Conservation (phyloP, 2,329 filamentous ascomycete species). For the Botrytis porri region DNA sequence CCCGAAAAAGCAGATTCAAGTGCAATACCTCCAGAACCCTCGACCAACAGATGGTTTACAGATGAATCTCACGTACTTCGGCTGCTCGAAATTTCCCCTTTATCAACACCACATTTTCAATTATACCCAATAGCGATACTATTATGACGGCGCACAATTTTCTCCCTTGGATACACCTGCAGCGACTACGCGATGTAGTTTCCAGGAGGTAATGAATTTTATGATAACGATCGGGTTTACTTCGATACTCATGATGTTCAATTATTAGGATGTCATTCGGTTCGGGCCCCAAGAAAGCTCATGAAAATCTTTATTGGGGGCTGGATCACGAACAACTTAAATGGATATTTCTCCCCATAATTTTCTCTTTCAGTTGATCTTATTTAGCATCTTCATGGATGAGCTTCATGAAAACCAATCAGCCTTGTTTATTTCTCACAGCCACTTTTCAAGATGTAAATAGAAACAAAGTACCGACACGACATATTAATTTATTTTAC, state of each 20-base stretch:
- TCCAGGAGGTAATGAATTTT: not conserved
- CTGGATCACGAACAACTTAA: not conserved
- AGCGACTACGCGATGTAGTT: not conserved
- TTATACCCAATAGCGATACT: not conserved
- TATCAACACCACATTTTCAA: not conserved
- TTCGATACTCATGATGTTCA: not conserved
- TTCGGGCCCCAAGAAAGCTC: not conserved
- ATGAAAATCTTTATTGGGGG: not conserved
- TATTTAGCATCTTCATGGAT: not conserved
- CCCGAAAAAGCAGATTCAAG: not conserved
- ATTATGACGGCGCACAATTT: not conserved
- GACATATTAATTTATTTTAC: not conserved
- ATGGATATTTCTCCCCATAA: not conserved
- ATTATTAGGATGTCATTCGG: too few relatives aligned
- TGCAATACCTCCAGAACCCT: too few relatives aligned
- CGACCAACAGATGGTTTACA: not conserved
- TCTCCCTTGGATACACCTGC: not conserved
- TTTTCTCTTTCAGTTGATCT: not conserved
- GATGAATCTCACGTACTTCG: not conserved
- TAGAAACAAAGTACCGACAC: constrained; percentile 7
- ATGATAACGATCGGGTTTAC: not conserved
- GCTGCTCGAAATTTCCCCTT: not conserved
- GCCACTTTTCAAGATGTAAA: constrained; percentile 9
- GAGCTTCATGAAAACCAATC: not conserved
- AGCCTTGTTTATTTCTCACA: constrained; percentile 10